phyloP scores from a whole-genome alignment of 1,284 basidiomycete genomes.

The Rhodotorula sp. region DNA sequence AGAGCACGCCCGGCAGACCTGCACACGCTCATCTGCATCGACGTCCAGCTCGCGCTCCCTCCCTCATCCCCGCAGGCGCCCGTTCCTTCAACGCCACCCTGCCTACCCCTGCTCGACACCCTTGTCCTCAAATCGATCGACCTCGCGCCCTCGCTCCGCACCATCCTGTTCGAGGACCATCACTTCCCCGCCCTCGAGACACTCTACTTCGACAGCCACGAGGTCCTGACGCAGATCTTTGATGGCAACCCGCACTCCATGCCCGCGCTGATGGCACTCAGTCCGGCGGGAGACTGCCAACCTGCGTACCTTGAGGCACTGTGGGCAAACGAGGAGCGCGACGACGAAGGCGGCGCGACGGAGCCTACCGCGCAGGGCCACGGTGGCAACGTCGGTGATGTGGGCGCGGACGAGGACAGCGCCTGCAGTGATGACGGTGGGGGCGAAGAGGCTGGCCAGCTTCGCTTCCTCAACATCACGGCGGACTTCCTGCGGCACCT shows the following conservation, averaged over 20 bases:
- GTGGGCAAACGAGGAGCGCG: not conserved
- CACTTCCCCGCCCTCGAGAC: not conserved
- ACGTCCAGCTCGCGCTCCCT: not conserved
- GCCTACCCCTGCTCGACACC: not conserved
- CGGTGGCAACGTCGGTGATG: too few relatives aligned
- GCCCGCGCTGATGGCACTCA: not conserved
- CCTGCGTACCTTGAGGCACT: slow-evolving; percentile 4
- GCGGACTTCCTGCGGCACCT: not conserved
- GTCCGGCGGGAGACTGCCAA: not conserved
- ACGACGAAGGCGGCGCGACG: not conserved
- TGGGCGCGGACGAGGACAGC: too few relatives aligned
- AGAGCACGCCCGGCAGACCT: not conserved
- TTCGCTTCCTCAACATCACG: not conserved
- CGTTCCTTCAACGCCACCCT: not conserved
- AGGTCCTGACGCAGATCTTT: slow-evolving; percentile 5
- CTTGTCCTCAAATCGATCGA: slow-evolving; percentile 4
- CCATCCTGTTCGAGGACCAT: slow-evolving; percentile 12
- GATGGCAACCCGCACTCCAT: slow-evolving; percentile 6
- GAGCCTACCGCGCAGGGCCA: too few relatives aligned
- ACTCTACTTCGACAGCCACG: slow-evolving; percentile 10
- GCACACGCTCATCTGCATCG: slow-evolving; percentile 4
- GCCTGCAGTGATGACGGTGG: not conserved
- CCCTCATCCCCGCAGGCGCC: not conserved
- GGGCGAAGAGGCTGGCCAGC: not conserved
- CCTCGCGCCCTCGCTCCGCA: not conserved